phyloP scores from a whole-genome alignment of 441 rosid species.

The Aquilaria agallochum region DNA sequence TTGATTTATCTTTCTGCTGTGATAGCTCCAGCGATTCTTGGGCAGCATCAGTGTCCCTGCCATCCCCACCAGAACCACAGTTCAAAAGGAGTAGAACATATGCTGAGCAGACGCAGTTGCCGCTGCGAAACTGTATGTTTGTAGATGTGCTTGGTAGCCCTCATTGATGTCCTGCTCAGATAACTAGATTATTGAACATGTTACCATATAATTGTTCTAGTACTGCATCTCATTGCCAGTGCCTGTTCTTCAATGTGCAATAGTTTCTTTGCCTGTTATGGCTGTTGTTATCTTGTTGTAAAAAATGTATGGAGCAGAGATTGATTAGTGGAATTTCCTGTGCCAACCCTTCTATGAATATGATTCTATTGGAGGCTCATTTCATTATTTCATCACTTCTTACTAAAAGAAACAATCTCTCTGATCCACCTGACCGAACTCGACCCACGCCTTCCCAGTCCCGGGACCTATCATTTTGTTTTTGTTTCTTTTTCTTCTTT shows the following conservation, averaged over 20 bases:
- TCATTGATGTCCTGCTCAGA: conserved; percentile 31
- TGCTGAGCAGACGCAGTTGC: conserved; percentile 66
- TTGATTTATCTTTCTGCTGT: conserved; percentile 43
- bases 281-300: conserved; percentile 18
- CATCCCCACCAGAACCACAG: conserved; percentile 36
- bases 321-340: conserved; percentile 4
- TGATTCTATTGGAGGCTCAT: no score
- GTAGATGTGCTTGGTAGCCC: conserved; percentile 68
- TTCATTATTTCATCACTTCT: no score
- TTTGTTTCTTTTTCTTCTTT: no score
- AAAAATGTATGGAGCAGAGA: conserved; percentile 10
- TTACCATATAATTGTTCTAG: conserved; percentile 19
- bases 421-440: no score
- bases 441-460: no score
- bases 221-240: conserved; percentile 14
- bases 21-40: conserved; percentile 44
- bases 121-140: conserved; percentile 51
- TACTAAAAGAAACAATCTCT: no score
- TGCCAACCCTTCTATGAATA: no score
- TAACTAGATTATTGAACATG: conserved; percentile 24
- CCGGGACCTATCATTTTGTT: no score
- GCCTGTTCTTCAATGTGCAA: conserved; percentile 24
- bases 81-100: conserved; percentile 63
- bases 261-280: conserved; percentile 16
- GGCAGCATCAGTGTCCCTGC: conserved; percentile 29